Percentiles rank a stretch among this genome's conserved stretches.
These are phyloP conservation scores for Arthrobotrys sinensis DNA, from an alignment of 2,329 filamentous ascomycete genomes.

Conservation along the genomic window DNA sequence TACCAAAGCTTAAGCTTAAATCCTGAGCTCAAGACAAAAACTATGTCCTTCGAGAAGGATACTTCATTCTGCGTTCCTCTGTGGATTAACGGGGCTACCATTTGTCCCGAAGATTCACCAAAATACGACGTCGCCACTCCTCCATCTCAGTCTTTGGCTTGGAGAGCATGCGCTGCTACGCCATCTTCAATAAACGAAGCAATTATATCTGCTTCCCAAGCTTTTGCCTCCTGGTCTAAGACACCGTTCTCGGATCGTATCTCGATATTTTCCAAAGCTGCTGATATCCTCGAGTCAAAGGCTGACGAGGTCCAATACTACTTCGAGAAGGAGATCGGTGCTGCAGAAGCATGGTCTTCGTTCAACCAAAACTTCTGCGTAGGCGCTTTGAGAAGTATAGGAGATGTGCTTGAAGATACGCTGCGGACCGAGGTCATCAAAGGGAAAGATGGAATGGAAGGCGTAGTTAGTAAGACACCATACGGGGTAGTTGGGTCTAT, in stretches of 20 bases:
- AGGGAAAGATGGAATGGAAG: constrained; percentile 71
- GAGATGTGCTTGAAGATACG: constrained; percentile 66
- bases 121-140: constrained; percentile 51
- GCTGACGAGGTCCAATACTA: constrained; percentile 75
- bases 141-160: constrained; percentile 61
- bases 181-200: constrained; percentile 73
- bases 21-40: background rate
- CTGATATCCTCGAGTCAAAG: constrained; percentile 75
- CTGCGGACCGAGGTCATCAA: constrained; percentile 64
- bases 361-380: constrained; percentile 68
- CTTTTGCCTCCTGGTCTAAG: constrained; percentile 79
- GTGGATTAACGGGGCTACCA: constrained; percentile 45
- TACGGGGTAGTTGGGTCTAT: constrained; percentile 85
- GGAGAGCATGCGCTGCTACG: constrained; percentile 74
- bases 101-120: constrained; percentile 30
- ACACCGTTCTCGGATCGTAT: constrained; percentile 75
- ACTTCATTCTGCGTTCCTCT: constrained; percentile 56
- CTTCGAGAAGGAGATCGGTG: constrained; percentile 75
- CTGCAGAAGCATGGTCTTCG: constrained; percentile 67
- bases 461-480: constrained; percentile 80
- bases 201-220: constrained; percentile 75
- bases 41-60: constrained; percentile 56
- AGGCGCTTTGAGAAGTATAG: constrained; percentile 69
- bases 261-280: constrained; percentile 79
- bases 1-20: constrained; percentile 16